Conservation (phyloP, 805 yeast species). For the Hanseniaspora nectarophila region DNA sequence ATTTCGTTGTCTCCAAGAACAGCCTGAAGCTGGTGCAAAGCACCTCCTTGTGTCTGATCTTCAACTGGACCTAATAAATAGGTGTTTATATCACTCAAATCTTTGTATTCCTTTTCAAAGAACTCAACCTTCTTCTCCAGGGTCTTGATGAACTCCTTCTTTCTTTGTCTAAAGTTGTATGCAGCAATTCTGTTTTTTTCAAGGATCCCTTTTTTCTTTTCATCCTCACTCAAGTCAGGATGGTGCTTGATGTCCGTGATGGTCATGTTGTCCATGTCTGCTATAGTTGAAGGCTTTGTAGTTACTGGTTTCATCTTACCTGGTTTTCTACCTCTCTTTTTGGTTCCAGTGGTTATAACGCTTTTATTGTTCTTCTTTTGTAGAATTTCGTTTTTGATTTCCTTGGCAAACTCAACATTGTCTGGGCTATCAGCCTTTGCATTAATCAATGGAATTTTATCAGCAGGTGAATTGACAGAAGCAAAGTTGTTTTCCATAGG, state of each 20-base stretch:
- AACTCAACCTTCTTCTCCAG: conserved; percentile 69
- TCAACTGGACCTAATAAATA: background rate
- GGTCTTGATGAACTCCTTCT: conserved; percentile 73
- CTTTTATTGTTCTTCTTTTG: background rate
- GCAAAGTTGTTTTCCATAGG: background rate
- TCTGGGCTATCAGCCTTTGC: background rate
- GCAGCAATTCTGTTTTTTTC: conserved; percentile 95
- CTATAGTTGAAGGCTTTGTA: background rate
- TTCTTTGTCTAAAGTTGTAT: conserved; percentile 84
- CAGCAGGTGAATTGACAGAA: too few relatives aligned
- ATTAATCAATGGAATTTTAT: too few relatives aligned
- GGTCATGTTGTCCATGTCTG: conserved; percentile 11
- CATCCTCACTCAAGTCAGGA: conserved; percentile 43
- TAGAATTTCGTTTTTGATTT: background rate
- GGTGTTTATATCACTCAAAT: conserved; percentile 31
- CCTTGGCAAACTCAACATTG: background rate
- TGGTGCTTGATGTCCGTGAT: conserved; percentile 7
- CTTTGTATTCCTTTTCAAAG: conserved; percentile 59
- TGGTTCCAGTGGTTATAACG: background rate
- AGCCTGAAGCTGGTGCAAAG: background rate
- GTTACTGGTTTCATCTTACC: conserved; percentile 1
- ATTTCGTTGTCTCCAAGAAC: background rate
- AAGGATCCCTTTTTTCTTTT: conserved; percentile 60
- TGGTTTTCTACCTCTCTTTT: conserved; percentile 12
- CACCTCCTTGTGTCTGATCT: background rate